Percentiles rank a stretch among this genome's conserved stretches.
These are phyloP conservation scores for Neurospora sp. DNA, from an alignment of 2,329 filamentous ascomycete genomes.

Conservation along the genomic window DNA sequence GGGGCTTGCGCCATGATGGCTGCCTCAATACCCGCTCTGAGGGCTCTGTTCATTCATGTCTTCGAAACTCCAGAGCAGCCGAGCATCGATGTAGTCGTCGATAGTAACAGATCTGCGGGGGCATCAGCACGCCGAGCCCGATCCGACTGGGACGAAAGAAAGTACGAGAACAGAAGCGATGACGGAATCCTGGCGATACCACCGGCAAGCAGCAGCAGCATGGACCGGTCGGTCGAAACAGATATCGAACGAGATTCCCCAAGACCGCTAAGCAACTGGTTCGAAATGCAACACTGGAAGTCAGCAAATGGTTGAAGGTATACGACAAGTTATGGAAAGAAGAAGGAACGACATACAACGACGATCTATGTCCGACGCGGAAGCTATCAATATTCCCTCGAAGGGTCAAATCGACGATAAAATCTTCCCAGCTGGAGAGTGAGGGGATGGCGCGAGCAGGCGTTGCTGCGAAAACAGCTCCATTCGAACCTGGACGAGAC, in stretches of 20 bases:
- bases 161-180: slow-evolving; percentile 1
- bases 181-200: background rate
- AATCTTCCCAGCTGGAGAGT: background rate
- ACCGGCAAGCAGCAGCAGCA: slow-evolving; percentile 5
- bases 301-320: background rate
- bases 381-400: background rate
- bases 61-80: background rate
- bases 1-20: slow-evolving; percentile 12
- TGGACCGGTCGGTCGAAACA: slow-evolving; percentile 15
- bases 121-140: background rate
- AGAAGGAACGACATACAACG: background rate
- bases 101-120: background rate
- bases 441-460: background rate
- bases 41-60: slow-evolving; percentile 10
- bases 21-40: slow-evolving; percentile 13
- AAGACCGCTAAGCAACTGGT: background rate
- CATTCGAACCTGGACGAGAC: background rate
- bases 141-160: background rate
- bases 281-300: background rate
- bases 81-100: background rate
- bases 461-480: background rate
- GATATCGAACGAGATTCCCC: background rate
- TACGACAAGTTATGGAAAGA: background rate
- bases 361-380: background rate
- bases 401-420: background rate